These are phyloP conservation scores for Suillus bovinus DNA, from an alignment of 768 basidiomycete genomes.

Conservation along the genomic window DNA sequence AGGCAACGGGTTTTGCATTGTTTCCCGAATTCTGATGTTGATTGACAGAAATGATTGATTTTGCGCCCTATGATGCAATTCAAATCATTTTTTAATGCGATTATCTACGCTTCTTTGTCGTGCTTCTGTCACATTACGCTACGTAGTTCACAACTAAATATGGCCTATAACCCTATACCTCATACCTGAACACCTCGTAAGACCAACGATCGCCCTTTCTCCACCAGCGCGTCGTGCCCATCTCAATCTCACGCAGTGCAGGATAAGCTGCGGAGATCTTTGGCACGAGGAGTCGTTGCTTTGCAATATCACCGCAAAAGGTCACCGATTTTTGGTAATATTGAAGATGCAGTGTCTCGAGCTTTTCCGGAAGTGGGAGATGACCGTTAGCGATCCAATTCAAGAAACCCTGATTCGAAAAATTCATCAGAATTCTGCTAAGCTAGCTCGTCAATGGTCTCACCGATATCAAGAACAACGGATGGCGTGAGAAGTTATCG, in stretches of 20 bases:
- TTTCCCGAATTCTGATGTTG: neutral
- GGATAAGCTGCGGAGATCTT: neutral
- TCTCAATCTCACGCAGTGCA: neutral
- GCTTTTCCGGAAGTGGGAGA: neutral
- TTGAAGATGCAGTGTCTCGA: neutral
- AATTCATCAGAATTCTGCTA: neutral
- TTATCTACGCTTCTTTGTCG: neutral
- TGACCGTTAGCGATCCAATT: neutral
- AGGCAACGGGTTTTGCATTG: neutral
- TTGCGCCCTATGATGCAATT: neutral
- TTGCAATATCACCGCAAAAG: neutral
- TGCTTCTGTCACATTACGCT: neutral
- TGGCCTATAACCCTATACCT: neutral
- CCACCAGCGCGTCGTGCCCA: constrained; percentile 1
- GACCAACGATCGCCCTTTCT: neutral
- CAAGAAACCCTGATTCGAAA: neutral
- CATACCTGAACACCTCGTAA: neutral
- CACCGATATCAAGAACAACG: neutral
- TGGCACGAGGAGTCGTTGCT: neutral
- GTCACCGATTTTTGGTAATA: neutral
- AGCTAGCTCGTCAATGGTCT: neutral
- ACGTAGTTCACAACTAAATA: neutral
- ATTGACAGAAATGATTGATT: neutral
- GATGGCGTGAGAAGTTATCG: neutral
- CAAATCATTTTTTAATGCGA: neutral